These are phyloP conservation scores for Globisporangium yorkense DNA, from an alignment of 352 stramenopile species.

Conservation along the genomic window DNA sequence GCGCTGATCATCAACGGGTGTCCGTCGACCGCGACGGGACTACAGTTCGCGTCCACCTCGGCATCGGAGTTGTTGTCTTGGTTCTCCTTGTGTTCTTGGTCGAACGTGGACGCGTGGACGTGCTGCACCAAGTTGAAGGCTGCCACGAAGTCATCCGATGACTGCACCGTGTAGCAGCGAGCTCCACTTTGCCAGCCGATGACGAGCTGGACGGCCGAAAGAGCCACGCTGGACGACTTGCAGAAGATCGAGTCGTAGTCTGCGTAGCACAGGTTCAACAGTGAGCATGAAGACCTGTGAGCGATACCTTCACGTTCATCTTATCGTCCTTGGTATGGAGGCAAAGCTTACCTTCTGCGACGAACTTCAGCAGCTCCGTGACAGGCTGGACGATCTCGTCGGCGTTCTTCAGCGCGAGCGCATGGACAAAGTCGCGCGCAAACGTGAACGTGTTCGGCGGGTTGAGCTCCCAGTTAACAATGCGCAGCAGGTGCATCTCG, in stretches of 20 bases:
- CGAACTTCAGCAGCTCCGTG: constrained; percentile 8
- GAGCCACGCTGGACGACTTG: constrained; percentile 35
- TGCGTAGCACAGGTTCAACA: not conserved
- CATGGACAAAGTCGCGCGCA: constrained; percentile 49
- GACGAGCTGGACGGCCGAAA: constrained; percentile 41
- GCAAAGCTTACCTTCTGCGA: constrained; percentile 7
- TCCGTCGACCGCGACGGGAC: constrained; percentile 15
- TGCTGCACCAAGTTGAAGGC: constrained; percentile 30
- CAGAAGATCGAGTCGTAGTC: constrained; percentile 23
- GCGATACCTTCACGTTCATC: not conserved
- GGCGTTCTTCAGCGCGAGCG: constrained; percentile 31
- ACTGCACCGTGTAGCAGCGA: constrained; percentile 13
- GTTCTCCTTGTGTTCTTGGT: not conserved
- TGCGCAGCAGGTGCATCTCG: constrained; percentile 47
- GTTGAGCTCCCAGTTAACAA: constrained; percentile 62
- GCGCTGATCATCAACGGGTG: not conserved
- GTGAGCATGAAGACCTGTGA: not conserved
- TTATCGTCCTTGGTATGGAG: not conserved
- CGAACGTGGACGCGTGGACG: constrained; percentile 19
- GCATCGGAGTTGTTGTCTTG: not conserved
- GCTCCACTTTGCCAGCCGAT: constrained; percentile 18
- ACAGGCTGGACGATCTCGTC: constrained; percentile 11
- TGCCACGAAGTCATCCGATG: constrained; percentile 25
- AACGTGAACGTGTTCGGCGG: constrained; percentile 60
- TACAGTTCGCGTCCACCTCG: constrained; percentile 10